Evolutionary conservation across 805 yeast genomes (phyloP).

Genomic region (Saccharomycopsis fermentans): DNA sequence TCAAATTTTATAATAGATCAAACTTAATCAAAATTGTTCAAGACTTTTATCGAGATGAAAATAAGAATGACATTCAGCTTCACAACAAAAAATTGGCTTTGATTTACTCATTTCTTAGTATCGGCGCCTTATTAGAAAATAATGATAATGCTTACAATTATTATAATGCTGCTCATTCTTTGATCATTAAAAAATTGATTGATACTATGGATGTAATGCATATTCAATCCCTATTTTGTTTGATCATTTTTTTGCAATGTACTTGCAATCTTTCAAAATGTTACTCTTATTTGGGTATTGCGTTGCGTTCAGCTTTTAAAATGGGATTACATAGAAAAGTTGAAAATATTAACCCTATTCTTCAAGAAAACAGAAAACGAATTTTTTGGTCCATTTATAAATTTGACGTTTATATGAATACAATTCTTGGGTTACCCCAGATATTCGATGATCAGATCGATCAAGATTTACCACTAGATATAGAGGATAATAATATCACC

Average conservation of each 20-base stretch:
- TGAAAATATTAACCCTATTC: slow-evolving; percentile 58
- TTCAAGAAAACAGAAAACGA: slow-evolving; percentile 73
- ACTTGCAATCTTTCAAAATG: slow-evolving; percentile 82
- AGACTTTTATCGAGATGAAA: slow-evolving; percentile 10
- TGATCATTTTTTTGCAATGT: slow-evolving; percentile 77
- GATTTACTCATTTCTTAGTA: slow-evolving; percentile 79
- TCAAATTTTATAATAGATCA: slow-evolving; percentile 70
- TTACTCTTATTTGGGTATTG: slow-evolving; percentile 83
- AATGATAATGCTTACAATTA: slow-evolving; percentile 16
- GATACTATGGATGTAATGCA: slow-evolving; percentile 18
- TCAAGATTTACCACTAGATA: slow-evolving; percentile 74
- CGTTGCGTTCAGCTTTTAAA: slow-evolving; percentile 68
- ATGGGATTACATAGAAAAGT: slow-evolving; percentile 77
- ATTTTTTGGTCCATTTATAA: slow-evolving; percentile 84
- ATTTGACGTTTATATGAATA: slow-evolving; percentile 82
- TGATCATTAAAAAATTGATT: slow-evolving; percentile 14
- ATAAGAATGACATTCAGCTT: not conserved
- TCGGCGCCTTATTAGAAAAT: slow-evolving; percentile 60
- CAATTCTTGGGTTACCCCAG: slow-evolving; percentile 78
- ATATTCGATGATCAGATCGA: slow-evolving; percentile 72
- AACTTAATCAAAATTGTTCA: slow-evolving; percentile 13
- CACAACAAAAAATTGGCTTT: slow-evolving; percentile 54
- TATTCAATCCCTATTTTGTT: slow-evolving; percentile 58
- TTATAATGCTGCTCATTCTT: slow-evolving; percentile 16
- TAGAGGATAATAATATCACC: slow-evolving; percentile 81